Conservation (phyloP, 345 rosid species). For the Litchi chinensis region DNA sequence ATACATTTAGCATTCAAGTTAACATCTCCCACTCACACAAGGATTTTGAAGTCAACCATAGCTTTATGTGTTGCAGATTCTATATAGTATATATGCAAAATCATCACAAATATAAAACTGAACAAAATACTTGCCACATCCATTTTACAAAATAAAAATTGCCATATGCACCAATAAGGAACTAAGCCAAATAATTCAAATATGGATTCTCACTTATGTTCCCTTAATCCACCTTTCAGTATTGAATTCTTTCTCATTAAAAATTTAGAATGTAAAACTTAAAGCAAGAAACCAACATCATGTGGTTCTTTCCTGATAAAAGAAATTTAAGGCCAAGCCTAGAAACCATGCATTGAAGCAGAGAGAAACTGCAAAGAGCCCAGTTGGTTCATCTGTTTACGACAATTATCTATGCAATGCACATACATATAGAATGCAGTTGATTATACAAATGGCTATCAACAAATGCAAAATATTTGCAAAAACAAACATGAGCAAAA, state of each 20-base stretch:
- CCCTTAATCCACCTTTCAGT: not conserved
- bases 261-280: not conserved
- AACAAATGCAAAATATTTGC: not conserved
- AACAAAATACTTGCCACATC: not conserved
- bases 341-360: not conserved
- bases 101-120: conserved; percentile 17
- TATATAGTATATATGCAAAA: not conserved
- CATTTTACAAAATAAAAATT: not conserved
- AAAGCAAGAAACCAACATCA: not conserved
- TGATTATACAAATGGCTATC: not conserved
- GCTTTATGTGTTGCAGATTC: not conserved
- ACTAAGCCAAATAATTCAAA: not conserved
- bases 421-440: not conserved
- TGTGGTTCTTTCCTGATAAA: not conserved
- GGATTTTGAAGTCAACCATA: too few species aligned
- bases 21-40: too few species aligned
- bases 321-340: not conserved
- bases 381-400: not conserved
- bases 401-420: not conserved
- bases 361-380: not conserved
- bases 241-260: not conserved
- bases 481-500: not conserved
- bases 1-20: too few species aligned
- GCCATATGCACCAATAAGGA: not conserved
- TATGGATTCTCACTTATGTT: not conserved